These are phyloP conservation scores for Cytospora paraplurivora DNA, from an alignment of 2,329 filamentous ascomycete species.

Conservation along the genomic window DNA sequence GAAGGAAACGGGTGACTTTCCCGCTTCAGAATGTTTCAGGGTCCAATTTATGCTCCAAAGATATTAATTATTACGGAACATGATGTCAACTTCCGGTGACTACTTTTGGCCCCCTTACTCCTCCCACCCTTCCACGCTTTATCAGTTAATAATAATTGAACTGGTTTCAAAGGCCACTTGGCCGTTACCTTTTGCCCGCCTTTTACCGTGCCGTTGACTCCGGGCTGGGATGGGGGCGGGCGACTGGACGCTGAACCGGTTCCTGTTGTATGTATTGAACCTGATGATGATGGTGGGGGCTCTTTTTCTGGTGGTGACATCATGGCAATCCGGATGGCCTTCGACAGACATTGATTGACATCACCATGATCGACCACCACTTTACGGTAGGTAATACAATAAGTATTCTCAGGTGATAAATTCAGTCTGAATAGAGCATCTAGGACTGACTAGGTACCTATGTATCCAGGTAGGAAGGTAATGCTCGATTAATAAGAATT, in stretches of 20 bases:
- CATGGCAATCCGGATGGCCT: not conserved
- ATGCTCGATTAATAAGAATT: not conserved
- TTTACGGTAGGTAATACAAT: not conserved
- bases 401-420: no score
- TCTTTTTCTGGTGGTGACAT: not conserved
- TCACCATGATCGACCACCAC: not conserved
- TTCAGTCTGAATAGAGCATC: no score
- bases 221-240: not conserved
- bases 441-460: no score
- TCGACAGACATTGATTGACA: not conserved
- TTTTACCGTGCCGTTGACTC: not conserved
- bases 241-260: no score
- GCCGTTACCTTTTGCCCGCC: no score
- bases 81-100: constrained; percentile 4
- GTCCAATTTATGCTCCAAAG: constrained; percentile 5
- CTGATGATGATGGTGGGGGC: not conserved
- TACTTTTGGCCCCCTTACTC: not conserved
- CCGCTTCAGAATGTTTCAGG: not conserved
- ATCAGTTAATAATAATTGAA: no score
- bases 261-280: not conserved
- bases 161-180: no score
- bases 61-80: constrained; percentile 5
- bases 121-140: not conserved
- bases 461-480: no score
- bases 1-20: not conserved